Base-by-base conservation (phyloP, 306 rosid species). In the Dryas drummondii region DNA sequence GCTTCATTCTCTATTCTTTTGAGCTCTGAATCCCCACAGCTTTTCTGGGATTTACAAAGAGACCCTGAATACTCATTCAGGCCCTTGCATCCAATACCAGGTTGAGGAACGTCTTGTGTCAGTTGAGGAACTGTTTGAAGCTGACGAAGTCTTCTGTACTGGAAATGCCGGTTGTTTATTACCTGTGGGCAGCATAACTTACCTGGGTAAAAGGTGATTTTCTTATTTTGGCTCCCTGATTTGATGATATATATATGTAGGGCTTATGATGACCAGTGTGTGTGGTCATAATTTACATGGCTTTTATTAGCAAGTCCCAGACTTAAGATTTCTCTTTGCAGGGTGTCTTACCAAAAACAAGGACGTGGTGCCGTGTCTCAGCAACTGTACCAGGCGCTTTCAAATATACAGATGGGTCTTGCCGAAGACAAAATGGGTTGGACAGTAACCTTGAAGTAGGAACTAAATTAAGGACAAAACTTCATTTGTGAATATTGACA, bases 111-210 rank as follows among this genome's bases (percentile, higher is more conserved):
- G 42, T 5, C 66, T 37, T 42, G 67, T 76, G 58, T 46, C 50
- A n/a, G 37, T 66, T 44, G 79, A 76, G 40, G 67, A 76, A 55
- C 6, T 55, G 22, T 58, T 45, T 32, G 48, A 76, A 76, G 73
- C 73, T 32, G 79, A 76, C 55, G 73, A 76, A 46, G 73, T 66
- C 49, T 66, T 66, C 48, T 76, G 47, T 32, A 76, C 67, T 27
- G 50, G 73, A 66, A 55, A 27, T 76, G 72, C 58, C 9, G 57
- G 66, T 54, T 37, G 61, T 74, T 27, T 76, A 47, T 32, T 27
- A 32, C 73, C 58, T 26, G 57, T 76, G 26, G 65, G 66, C 66
- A 76, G 59, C 73, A 56, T 76, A 76, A 66, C 58, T 55, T 76
- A 45, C 44, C 3, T 53, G 12, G 67, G n/a, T 0, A 56, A 9